Conservation (phyloP, 352 stramenopile species). For the Globisporangium acanthophoron region DNA sequence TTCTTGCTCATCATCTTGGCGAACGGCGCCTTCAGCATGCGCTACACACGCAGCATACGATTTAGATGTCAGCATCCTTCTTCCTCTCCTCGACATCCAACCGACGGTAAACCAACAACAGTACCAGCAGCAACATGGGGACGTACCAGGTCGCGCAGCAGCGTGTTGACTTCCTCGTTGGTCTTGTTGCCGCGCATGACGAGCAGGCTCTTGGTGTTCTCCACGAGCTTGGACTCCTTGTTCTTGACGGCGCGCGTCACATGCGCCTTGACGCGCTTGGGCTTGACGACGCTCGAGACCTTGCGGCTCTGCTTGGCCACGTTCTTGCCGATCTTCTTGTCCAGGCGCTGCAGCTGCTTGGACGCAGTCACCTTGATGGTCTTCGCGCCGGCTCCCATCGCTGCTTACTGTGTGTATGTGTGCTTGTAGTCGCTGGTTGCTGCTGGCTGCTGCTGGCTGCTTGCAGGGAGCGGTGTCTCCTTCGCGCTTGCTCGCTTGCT, state of each 20-base stretch:
- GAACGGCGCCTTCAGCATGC: constrained; percentile 84
- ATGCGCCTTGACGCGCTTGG: constrained; percentile 78
- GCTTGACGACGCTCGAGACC: constrained; percentile 58
- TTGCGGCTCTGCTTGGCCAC: constrained; percentile 67
- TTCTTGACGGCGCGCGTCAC: constrained; percentile 81
- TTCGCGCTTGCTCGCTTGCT: too few species aligned
- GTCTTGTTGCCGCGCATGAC: constrained; percentile 89
- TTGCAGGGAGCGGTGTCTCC: constrained; percentile 3
- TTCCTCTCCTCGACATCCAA: neutral
- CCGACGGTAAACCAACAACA: neutral
- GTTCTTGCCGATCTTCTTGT: constrained; percentile 67
- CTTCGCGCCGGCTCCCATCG: constrained; percentile 62
- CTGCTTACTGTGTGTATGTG: neutral
- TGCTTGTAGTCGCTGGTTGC: too few species aligned
- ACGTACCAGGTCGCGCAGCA: constrained; percentile 65
- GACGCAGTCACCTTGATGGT: constrained; percentile 59
- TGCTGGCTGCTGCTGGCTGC: neutral
- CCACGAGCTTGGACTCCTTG: constrained; percentile 89
- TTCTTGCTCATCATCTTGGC: constrained; percentile 90
- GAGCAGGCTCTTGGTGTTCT: constrained; percentile 90
- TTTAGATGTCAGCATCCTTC: neutral
- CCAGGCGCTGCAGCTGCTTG: constrained; percentile 60
- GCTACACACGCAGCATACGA: constrained; percentile 21
- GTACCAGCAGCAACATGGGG: neutral
- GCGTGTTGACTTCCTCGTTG: constrained; percentile 71